Conservation (phyloP, 2,329 filamentous ascomycete species). For the Colletotrichum musae region DNA sequence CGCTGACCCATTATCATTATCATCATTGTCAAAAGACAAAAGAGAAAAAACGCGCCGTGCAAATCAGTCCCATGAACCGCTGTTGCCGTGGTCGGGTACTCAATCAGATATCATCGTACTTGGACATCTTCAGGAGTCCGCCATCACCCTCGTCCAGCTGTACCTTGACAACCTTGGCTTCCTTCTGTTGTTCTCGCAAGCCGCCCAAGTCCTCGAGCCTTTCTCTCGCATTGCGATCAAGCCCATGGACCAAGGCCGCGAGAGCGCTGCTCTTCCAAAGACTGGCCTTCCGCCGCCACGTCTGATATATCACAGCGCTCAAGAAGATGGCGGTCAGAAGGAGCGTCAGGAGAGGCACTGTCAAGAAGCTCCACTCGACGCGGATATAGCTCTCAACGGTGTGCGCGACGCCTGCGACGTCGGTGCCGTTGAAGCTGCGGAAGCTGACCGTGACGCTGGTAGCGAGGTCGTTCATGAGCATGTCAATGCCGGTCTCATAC, state of each 20-base stretch:
- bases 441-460: conserved; percentile 53
- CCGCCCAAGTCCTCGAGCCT: conserved; percentile 43
- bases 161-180: conserved; percentile 46
- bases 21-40: background rate
- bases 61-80: no score
- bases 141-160: conserved; percentile 45
- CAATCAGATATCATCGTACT: conserved; percentile 27
- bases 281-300: conserved; percentile 44
- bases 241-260: conserved; percentile 53
- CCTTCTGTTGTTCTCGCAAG: conserved; percentile 45
- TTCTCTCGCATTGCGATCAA: conserved; percentile 48
- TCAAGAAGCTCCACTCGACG: conserved; percentile 54
- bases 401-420: conserved; percentile 48
- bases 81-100: background rate
- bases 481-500: conserved; percentile 50
- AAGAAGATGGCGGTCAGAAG: conserved; percentile 49
- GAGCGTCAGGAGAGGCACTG: conserved; percentile 50
- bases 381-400: conserved; percentile 50
- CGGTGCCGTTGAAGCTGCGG: conserved; percentile 47
- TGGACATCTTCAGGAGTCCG: conserved; percentile 32
- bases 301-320: conserved; percentile 45
- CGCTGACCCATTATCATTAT: background rate
- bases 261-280: conserved; percentile 54
- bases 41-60: background rate
- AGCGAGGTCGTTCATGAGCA: conserved; percentile 52